Conservation (phyloP, 2,329 filamentous ascomycete genomes). For the Didymella segeticola region DNA sequence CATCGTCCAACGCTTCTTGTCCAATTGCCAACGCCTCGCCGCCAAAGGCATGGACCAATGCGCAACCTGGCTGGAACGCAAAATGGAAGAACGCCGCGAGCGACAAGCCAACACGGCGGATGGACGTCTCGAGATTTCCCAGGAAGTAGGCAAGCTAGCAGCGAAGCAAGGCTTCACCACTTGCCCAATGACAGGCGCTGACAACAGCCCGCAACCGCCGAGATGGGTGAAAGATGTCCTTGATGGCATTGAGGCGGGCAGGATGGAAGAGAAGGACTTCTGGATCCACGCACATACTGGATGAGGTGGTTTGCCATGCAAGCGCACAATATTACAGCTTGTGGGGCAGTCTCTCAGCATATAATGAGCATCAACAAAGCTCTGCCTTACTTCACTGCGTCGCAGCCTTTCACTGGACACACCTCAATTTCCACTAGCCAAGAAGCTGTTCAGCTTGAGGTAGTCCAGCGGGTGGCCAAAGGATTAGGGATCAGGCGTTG, state of each 20-base stretch:
- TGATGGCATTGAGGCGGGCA: conserved; percentile 36
- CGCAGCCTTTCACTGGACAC: background rate
- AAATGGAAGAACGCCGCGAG: conserved; percentile 25
- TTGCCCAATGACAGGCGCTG: conserved; percentile 28
- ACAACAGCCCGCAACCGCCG: conserved; percentile 22
- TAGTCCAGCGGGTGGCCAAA: background rate
- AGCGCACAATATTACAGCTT: background rate
- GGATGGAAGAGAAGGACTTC: conserved; percentile 36
- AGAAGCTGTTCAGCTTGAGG: background rate
- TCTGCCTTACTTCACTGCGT: background rate
- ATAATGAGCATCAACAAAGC: background rate
- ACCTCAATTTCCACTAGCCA: background rate
- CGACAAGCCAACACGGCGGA: background rate
- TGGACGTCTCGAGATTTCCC: conserved; percentile 18
- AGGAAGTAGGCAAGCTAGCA: conserved; percentile 33
- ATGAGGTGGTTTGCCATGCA: background rate
- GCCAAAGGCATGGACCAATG: conserved; percentile 31
- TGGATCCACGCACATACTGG: conserved; percentile 33
- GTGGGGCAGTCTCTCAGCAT: background rate
- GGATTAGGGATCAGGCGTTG: background rate
- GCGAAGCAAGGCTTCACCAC: conserved; percentile 27
- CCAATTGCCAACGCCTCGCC: conserved; percentile 33
- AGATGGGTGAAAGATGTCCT: conserved; percentile 35
- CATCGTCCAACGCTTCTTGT: conserved; percentile 36
- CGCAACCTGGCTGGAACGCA: conserved; percentile 33